These are phyloP conservation scores for Backusella circina DNA, from an alignment of 192 early-diverging fungal species.

Conservation along the genomic window DNA sequence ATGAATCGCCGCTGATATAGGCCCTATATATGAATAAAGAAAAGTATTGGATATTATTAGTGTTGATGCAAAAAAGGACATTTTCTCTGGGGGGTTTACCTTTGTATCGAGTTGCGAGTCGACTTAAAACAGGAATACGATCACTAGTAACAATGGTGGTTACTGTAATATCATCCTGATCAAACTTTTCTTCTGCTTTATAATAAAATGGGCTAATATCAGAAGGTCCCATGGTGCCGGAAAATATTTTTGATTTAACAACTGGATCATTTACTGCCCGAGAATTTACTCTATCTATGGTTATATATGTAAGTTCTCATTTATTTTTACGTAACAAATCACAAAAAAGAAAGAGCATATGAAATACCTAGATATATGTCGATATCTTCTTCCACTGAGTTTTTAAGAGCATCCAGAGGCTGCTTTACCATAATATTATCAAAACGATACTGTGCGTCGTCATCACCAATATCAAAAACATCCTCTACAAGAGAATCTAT, in stretches of 20 bases:
- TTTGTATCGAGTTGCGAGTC: conserved; percentile 43
- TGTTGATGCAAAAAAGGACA: neutral
- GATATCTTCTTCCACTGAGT: neutral
- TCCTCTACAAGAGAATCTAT: neutral
- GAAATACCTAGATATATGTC: neutral
- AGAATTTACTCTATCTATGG: neutral
- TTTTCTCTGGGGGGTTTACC: conserved; percentile 26
- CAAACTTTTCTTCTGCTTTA: conserved; percentile 30
- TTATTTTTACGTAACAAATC: neutral
- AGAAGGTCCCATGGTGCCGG: conserved; percentile 43
- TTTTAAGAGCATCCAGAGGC: neutral
- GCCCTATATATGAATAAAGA: conserved; percentile 33
- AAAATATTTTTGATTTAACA: conserved; percentile 47
- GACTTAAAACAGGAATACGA: conserved; percentile 45
- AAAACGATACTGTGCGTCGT: neutral
- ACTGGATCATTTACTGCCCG: conserved; percentile 6
- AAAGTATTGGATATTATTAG: neutral
- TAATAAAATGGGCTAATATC: conserved; percentile 53
- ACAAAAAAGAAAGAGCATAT: neutral
- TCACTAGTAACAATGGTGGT: conserved; percentile 49
- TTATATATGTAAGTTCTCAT: neutral
- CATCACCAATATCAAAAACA: neutral
- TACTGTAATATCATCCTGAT: conserved; percentile 49
- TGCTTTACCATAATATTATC: neutral
- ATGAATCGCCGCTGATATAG: conserved; percentile 55